These are phyloP conservation scores for Phaeolepiota aurea DNA, from an alignment of 768 basidiomycete genomes.

Conservation along the genomic window DNA sequence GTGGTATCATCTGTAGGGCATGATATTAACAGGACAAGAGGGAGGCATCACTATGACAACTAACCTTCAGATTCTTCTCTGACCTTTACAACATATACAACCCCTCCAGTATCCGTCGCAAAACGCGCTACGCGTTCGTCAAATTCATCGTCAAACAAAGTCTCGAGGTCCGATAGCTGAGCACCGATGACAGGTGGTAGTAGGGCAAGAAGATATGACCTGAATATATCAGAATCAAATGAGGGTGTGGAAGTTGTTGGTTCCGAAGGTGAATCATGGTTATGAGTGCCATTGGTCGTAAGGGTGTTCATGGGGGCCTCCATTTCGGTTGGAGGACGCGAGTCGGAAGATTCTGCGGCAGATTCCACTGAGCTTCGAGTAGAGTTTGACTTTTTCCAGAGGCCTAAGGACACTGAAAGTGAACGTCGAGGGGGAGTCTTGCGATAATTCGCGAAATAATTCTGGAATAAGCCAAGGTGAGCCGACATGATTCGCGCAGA, in stretches of 20 bases:
- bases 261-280: constrained; percentile 17
- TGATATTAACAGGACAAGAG: constrained; percentile 6
- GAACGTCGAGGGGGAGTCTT: constrained; percentile 14
- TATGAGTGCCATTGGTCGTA: constrained; percentile 18
- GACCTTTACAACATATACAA: constrained; percentile 76
- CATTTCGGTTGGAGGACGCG: constrained; percentile 7
- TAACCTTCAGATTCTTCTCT: constrained; percentile 70
- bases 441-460: constrained; percentile 20
- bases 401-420: constrained; percentile 11
- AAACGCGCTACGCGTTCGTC: constrained; percentile 71
- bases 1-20: constrained; percentile 49
- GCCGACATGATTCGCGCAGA: constrained; percentile 10
- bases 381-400: constrained; percentile 15
- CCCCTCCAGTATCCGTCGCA: constrained; percentile 66
- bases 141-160: constrained; percentile 66
- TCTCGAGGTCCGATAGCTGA: constrained; percentile 50
- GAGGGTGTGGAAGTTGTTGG: constrained; percentile 21
- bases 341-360: constrained; percentile 4
- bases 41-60: constrained; percentile 11
- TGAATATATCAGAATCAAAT: constrained; percentile 68
- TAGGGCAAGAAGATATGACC: constrained; percentile 59
- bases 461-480: constrained; percentile 14
- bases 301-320: constrained; percentile 16
- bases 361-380: constrained; percentile 11
- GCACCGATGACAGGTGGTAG: constrained; percentile 83